Base-by-base conservation (phyloP, 1,139 yeast genomes). In the Pichia sp. region DNA sequence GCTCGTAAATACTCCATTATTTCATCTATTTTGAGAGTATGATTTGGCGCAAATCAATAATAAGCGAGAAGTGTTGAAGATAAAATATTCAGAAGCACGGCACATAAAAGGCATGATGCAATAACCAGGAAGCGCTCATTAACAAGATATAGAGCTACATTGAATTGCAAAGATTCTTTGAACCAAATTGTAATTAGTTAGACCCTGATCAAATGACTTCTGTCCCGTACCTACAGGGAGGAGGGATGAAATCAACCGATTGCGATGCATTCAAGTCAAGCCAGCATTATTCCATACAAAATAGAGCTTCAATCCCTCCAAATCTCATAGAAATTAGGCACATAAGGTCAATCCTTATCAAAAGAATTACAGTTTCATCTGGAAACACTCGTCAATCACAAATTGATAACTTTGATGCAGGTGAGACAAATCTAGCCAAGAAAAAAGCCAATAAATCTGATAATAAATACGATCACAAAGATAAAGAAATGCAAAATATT, bases 341-440 rank as follows among this genome's bases (percentile, higher is more conserved):
- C 26, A 46, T 65, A 10, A 57, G 51, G 47, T 55, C 67, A 1
- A 49, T 65, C 5, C 13, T 47, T 16, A 51, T 62, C 7, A 51
- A 49, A 34, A 55, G 58, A 28, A 46, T 55, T 3, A 36, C 26
- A 26, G 10, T 40, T n/a, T n/a, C n/a, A n/a, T n/a, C n/a, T n/a
- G n/a, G n/a, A n/a, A n/a, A n/a, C n/a, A n/a, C n/a, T n/a, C n/a
- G n/a, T n/a, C n/a, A n/a, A n/a, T n/a, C n/a, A n/a, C n/a, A n/a
- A n/a, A n/a, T n/a, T 19, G 26, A 43, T 10, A 6, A 19, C 8
- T 19, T 30, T 41, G 31, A 25, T 13, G 22, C 28, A 22, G 31
- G 23, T 34, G 37, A 13, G 18, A 7, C 37, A 13, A n/a, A 9
- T 9, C 37, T 34, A 13, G 5, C 7, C 8, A 34, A 34, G n/a